A percentile compares a stretch with the other conserved stretches of the same genome.
Evolutionary conservation across 108 stramenopile genomes (phyloP).

Genomic region (Fragilariopsis cylindrus): DNA sequence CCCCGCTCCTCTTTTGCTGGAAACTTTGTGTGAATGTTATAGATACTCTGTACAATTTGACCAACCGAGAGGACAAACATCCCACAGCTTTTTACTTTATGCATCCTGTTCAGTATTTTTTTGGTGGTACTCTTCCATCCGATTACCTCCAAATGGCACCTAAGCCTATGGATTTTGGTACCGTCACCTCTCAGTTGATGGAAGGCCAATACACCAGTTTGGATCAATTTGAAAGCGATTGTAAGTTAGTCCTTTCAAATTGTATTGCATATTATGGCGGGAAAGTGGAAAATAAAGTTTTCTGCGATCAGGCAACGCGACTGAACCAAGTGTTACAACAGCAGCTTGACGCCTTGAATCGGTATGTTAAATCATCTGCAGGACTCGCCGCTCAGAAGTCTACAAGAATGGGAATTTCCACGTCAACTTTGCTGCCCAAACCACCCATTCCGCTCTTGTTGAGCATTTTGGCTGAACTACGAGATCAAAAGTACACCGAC

Average conservation of each 20-base stretch:
- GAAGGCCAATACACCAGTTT: conserved; percentile 65
- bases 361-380: conserved; percentile 55
- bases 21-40: conserved; percentile 63
- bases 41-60: conserved; percentile 60
- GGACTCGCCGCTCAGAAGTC: conserved; percentile 41
- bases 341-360: conserved; percentile 50
- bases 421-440: conserved; percentile 39
- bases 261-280: conserved; percentile 67
- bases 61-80: conserved; percentile 64
- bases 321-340: conserved; percentile 54
- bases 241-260: conserved; percentile 66
- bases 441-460: conserved; percentile 61
- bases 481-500: conserved; percentile 71
- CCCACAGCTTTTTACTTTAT: conserved; percentile 79
- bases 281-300: conserved; percentile 51
- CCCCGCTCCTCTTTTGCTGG: conserved; percentile 79
- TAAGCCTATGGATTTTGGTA: conserved; percentile 80
- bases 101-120: conserved; percentile 72
- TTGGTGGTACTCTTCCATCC: conserved; percentile 61
- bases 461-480: conserved; percentile 57
- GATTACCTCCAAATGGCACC: conserved; percentile 67
- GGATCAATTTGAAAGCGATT: conserved; percentile 66
- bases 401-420: conserved; percentile 27
- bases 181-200: conserved; percentile 65
- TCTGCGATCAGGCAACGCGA: conserved; percentile 67